A percentile compares a stretch with the other conserved stretches of the same genome.
Evolutionary conservation across 1,284 basidiomycete genomes (phyloP).

Genomic region (Sporisorium reilianum): DNA sequence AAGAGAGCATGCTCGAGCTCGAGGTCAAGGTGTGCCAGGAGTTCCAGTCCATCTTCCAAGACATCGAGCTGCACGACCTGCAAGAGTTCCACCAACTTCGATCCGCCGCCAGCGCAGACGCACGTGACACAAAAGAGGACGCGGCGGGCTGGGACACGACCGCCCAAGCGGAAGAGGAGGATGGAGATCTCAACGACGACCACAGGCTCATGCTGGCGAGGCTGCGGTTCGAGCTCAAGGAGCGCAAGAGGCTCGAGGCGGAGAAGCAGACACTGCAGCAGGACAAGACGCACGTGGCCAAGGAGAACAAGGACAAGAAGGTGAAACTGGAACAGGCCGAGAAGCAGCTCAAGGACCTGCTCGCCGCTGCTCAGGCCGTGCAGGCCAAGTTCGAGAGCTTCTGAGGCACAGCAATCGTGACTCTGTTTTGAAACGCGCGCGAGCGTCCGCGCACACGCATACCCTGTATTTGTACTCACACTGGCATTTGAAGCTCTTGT

Average conservation of each 20-base stretch:
- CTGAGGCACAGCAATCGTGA: background rate
- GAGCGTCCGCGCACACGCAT: constrained; percentile 9
- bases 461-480: constrained; percentile 41
- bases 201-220: constrained; percentile 44
- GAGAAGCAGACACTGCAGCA: constrained; percentile 36
- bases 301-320: constrained; percentile 50
- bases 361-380: constrained; percentile 23
- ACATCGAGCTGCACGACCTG: constrained; percentile 34
- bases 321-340: constrained; percentile 37
- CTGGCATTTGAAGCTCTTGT: background rate
- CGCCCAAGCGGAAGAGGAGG: constrained; percentile 2
- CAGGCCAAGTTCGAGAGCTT: constrained; percentile 37
- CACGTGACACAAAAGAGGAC: background rate
- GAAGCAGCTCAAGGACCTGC: constrained; percentile 28
- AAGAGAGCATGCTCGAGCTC: constrained; percentile 46
- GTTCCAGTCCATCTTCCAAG: constrained; percentile 51
- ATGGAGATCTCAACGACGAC: constrained; percentile 16
- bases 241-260: constrained; percentile 36
- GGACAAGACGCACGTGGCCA: constrained; percentile 35
- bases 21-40: constrained; percentile 45
- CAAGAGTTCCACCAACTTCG: constrained; percentile 26
- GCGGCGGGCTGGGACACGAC: background rate
- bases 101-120: background rate
- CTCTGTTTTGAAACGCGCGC: background rate
- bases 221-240: constrained; percentile 38